Conservation (phyloP, 768 basidiomycete species). For the Suillus discolor region DNA sequence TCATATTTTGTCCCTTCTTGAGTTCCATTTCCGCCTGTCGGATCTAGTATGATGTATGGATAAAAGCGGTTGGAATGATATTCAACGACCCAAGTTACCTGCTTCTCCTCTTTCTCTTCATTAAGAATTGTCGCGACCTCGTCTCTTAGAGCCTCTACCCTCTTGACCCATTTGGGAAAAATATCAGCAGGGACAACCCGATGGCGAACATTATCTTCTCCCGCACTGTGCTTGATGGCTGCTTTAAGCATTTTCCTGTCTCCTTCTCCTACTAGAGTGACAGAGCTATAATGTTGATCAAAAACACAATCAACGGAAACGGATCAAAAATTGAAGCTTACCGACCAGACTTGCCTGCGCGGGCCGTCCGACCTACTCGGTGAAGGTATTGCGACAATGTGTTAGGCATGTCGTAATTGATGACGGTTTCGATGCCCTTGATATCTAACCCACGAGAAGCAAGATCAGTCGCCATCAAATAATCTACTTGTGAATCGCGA, state of each 20-base stretch:
- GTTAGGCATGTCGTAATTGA: slow-evolving; percentile 98
- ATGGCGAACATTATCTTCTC: slow-evolving; percentile 83
- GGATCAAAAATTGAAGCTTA: slow-evolving; percentile 38
- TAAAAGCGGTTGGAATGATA: slow-evolving; percentile 14
- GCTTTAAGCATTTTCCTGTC: slow-evolving; percentile 97
- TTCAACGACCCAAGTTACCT: slow-evolving; percentile 46
- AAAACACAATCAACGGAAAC: background rate
- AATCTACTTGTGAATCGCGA: slow-evolving; percentile 86
- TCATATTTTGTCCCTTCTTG: slow-evolving; percentile 92
- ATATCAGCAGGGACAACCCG: slow-evolving; percentile 82
- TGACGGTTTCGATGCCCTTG: slow-evolving; percentile 95
- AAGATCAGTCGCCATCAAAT: slow-evolving; percentile 93
- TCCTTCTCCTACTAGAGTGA: slow-evolving; percentile 93
- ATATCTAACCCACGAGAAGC: slow-evolving; percentile 97
- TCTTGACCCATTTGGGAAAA: slow-evolving; percentile 68
- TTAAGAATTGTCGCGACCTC: slow-evolving; percentile 80
- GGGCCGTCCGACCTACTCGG: slow-evolving; percentile 95
- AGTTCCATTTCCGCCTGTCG: slow-evolving; percentile 95
- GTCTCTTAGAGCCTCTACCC: slow-evolving; percentile 67
- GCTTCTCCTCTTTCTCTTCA: slow-evolving; percentile 96
- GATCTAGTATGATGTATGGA: slow-evolving; percentile 47
- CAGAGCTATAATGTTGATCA: slow-evolving; percentile 57
- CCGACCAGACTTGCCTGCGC: slow-evolving; percentile 93
- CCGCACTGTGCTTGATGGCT: slow-evolving; percentile 85
- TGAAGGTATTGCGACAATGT: slow-evolving; percentile 94